These are phyloP conservation scores for Closterium sp. DNA, from an alignment of 139 green algal genomes.

Conservation along the genomic window DNA sequence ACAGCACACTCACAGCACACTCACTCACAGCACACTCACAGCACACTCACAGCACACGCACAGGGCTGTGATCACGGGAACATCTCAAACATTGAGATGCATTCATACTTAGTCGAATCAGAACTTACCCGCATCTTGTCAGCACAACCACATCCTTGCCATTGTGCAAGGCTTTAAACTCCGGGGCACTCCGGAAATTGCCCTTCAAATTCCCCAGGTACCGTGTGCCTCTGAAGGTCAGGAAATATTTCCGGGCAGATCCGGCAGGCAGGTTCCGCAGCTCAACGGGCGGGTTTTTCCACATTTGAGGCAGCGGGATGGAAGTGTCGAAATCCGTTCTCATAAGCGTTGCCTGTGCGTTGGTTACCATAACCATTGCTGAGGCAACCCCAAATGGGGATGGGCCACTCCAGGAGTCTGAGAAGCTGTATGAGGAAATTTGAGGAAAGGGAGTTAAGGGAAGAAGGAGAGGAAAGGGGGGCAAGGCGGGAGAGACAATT, in stretches of 20 bases:
- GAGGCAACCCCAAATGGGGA: neutral
- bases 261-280: neutral
- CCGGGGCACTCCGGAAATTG: neutral
- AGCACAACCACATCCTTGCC: constrained; percentile 5
- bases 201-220: neutral
- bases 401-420: neutral
- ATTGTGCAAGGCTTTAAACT: neutral
- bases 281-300: neutral
- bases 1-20: too few relatives aligned
- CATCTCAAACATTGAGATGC: too few relatives aligned
- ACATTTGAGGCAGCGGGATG: constrained; percentile 3
- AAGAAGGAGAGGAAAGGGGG: neutral
- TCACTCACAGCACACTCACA: too few relatives aligned
- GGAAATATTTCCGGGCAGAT: constrained; percentile 6
- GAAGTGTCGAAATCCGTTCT: neutral
- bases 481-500: too few relatives aligned
- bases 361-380: constrained; percentile 1
- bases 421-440: neutral
- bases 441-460: neutral
- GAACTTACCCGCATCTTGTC: neutral
- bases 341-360: neutral
- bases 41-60: too few relatives aligned
- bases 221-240: neutral
- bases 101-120: neutral
- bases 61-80: too few relatives aligned